Conservation (phyloP, 106 monocot species). For the Alisma plantagoaquatica region DNA sequence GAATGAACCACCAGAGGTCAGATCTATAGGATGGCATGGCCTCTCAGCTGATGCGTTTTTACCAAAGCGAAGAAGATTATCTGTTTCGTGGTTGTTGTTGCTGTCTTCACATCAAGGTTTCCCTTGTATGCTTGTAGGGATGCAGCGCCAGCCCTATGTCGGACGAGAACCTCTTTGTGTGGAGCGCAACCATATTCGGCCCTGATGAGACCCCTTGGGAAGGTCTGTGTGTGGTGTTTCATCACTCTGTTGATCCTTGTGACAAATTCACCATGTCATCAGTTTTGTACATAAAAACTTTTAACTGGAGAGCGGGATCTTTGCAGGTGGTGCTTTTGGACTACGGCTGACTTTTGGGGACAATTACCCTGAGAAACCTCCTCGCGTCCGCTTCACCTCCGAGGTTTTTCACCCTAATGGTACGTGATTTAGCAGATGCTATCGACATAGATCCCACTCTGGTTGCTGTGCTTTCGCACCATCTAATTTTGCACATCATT, state of each 20-base stretch:
- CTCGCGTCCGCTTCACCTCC: conserved; percentile 46
- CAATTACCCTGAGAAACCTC: conserved; percentile 39
- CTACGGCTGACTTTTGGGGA: conserved; percentile 39
- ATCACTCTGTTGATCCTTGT: background rate
- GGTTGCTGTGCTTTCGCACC: too few relatives aligned
- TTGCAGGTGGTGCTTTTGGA: conserved; percentile 39
- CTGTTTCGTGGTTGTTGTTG: too few relatives aligned
- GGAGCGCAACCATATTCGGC: conserved; percentile 46
- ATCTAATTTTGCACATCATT: too few relatives aligned
- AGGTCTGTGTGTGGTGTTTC: too few relatives aligned
- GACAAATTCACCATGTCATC: too few relatives aligned
- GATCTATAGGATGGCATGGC: too few relatives aligned
- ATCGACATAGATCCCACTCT: too few relatives aligned
- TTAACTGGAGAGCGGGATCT: background rate
- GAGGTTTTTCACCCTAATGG: conserved; percentile 54
- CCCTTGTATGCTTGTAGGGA: conserved; percentile 24
- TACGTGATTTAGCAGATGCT: too few relatives aligned
- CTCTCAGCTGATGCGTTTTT: too few relatives aligned
- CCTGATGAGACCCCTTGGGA: conserved; percentile 54
- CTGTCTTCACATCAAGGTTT: too few relatives aligned
- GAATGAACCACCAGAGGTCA: conserved; percentile 42
- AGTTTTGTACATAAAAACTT: too few relatives aligned
- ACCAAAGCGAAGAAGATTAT: too few relatives aligned
- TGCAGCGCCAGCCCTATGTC: conserved; percentile 52
- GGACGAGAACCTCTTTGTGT: conserved; percentile 44